A percentile compares a stretch with the other conserved stretches of the same genome.
phyloP scores from a whole-genome alignment of 2,329 filamentous ascomycete genomes.

The Penicillium sp. region DNA sequence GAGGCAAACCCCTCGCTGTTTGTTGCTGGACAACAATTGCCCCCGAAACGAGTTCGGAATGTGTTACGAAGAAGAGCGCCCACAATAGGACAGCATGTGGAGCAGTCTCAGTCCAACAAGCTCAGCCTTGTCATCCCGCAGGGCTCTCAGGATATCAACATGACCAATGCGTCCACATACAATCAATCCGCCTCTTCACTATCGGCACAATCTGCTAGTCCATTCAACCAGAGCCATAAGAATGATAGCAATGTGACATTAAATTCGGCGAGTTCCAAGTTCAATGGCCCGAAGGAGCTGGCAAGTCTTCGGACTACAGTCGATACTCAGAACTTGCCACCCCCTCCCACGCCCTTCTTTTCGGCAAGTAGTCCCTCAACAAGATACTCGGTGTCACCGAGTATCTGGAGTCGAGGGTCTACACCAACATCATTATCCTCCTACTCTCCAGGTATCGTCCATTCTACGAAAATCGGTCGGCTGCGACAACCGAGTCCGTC shows the following conservation, averaged over 20 bases:
- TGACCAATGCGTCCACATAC: slow-evolving; percentile 14
- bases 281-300: slow-evolving; percentile 39
- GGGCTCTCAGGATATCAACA: slow-evolving; percentile 16
- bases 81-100: slow-evolving; percentile 39
- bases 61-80: slow-evolving; percentile 46
- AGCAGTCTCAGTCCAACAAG: slow-evolving; percentile 25
- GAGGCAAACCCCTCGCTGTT: slow-evolving; percentile 15
- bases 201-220: slow-evolving; percentile 7
- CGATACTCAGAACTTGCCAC: slow-evolving; percentile 38
- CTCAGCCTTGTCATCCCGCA: slow-evolving; percentile 36
- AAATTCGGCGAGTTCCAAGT: slow-evolving; percentile 9
- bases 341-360: slow-evolving; percentile 40
- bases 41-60: slow-evolving; percentile 36
- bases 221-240: slow-evolving; percentile 19
- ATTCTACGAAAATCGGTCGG: slow-evolving; percentile 40
- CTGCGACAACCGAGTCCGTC: slow-evolving; percentile 39
- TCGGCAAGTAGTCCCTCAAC: slow-evolving; percentile 49
- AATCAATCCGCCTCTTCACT: slow-evolving; percentile 13
- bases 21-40: slow-evolving; percentile 15
- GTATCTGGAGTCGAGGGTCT: slow-evolving; percentile 49
- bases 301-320: slow-evolving; percentile 39
- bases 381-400: slow-evolving; percentile 48
- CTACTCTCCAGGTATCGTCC: slow-evolving; percentile 49
- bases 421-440: slow-evolving; percentile 54
- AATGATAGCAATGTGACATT: slow-evolving; percentile 14